A percentile compares a stretch with the other conserved stretches of the same genome.
phyloP scores from a whole-genome alignment of 2,329 filamentous ascomycete genomes.

The Diaporthe ampelina region DNA sequence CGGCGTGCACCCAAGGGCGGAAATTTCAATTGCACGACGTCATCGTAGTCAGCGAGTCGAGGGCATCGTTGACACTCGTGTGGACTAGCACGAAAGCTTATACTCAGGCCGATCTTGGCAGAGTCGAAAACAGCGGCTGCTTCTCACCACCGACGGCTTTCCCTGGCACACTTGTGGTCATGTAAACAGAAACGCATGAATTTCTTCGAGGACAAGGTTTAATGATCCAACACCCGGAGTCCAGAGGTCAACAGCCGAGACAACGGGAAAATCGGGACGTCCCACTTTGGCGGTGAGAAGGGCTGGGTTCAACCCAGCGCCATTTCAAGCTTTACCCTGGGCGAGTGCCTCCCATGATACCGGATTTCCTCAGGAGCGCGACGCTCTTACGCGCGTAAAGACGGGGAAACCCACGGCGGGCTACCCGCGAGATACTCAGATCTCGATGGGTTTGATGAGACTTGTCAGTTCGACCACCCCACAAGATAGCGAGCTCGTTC shows the following conservation, averaged over 20 bases:
- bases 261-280: conserved; percentile 23
- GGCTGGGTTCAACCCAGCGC: conserved; percentile 35
- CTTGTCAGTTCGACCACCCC: not conserved
- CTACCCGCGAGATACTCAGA: not conserved
- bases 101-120: conserved; percentile 22
- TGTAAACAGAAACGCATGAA: conserved; percentile 20
- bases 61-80: conserved; percentile 16
- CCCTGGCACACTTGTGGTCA: conserved; percentile 14
- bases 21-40: conserved; percentile 17
- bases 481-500: conserved; percentile 1
- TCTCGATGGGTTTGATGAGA: not conserved
- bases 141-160: conserved; percentile 8
- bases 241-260: conserved; percentile 32
- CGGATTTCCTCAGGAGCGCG: not conserved
- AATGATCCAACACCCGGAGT: conserved; percentile 33
- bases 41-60: not conserved
- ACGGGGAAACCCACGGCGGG: conserved; percentile 12
- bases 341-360: not conserved
- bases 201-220: conserved; percentile 11
- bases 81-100: conserved; percentile 25
- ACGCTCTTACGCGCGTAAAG: conserved; percentile 11
- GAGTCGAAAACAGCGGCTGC: not conserved
- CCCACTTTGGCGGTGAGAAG: conserved; percentile 37
- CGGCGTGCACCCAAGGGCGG: conserved; percentile 2
- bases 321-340: not conserved